Evolutionary conservation across 2,329 filamentous ascomycete species (phyloP).

Genomic region (Bretziella fagacearum): DNA sequence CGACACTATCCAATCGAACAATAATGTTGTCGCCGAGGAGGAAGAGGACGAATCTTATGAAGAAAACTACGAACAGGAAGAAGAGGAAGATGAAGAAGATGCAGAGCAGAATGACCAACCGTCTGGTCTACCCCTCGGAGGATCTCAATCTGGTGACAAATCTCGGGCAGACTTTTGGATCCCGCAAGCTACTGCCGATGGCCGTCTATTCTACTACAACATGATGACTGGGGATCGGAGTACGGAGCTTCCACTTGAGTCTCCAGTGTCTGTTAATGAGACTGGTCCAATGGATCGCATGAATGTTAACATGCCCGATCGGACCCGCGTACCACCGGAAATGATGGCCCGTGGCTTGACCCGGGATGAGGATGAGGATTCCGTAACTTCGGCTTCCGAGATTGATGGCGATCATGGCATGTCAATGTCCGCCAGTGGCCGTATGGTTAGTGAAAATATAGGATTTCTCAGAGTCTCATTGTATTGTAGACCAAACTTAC

Average conservation of each 20-base stretch:
- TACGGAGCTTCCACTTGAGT: constrained; percentile 86
- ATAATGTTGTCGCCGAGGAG: constrained; percentile 22
- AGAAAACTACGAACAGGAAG: constrained; percentile 20
- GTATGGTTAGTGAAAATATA: constrained; percentile 2
- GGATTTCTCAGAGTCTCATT: too few species aligned
- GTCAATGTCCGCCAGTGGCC: neutral
- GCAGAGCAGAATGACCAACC: constrained; percentile 44
- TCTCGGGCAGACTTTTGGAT: constrained; percentile 97
- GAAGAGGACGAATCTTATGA: constrained; percentile 3
- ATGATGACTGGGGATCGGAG: constrained; percentile 90
- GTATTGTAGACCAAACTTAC: constrained; percentile 20
- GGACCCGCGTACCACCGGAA: constrained; percentile 76
- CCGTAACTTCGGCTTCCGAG: constrained; percentile 25
- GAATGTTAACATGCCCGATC: constrained; percentile 76
- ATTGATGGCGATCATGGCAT: constrained; percentile 13
- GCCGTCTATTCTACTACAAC: constrained; percentile 93
- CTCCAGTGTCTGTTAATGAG: constrained; percentile 64
- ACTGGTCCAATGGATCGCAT: constrained; percentile 74
- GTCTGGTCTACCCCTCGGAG: constrained; percentile 51
- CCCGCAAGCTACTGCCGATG: constrained; percentile 86
- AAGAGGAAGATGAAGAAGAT: constrained; percentile 47
- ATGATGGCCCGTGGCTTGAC: constrained; percentile 71
- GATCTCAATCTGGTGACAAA: constrained; percentile 42
- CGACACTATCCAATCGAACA: constrained; percentile 39
- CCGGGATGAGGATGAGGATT: constrained; percentile 80